Conservation (phyloP, 1,139 yeast genomes). For the Geotrichum candidum region DNA sequence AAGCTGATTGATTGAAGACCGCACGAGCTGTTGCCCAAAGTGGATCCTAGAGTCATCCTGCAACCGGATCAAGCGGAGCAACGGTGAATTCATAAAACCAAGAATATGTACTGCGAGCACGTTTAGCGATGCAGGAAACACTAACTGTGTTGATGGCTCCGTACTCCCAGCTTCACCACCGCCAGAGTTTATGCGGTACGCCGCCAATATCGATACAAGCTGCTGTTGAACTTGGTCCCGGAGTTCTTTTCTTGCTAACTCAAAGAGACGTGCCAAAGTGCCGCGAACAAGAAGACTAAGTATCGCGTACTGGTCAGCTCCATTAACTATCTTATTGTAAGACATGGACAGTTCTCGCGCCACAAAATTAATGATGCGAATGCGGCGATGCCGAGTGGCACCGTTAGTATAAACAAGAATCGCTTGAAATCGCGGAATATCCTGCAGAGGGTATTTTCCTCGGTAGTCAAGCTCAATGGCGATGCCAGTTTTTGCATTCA, state of each 20-base stretch:
- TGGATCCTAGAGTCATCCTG: background rate
- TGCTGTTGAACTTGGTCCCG: background rate
- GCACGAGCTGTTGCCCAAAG: background rate
- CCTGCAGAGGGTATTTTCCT: conserved; percentile 76
- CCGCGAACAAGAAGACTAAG: background rate
- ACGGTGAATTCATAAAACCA: background rate
- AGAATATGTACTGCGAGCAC: background rate
- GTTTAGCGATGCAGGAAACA: background rate
- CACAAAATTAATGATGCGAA: background rate
- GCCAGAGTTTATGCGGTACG: background rate
- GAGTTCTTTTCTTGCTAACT: background rate
- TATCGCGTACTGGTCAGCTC: background rate
- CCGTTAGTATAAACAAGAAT: background rate
- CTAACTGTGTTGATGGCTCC: background rate
- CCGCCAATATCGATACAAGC: background rate
- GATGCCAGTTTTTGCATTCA: conserved; percentile 60
- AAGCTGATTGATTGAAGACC: background rate
- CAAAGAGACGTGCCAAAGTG: background rate
- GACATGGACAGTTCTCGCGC: background rate
- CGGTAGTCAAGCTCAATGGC: conserved; percentile 73
- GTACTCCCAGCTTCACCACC: background rate
- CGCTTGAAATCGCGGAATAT: conserved; percentile 35
- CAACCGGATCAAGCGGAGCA: background rate
- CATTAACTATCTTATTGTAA: background rate
- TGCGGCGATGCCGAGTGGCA: background rate